Base-by-base conservation (phyloP, 176 grass and related monocot species). In the Aegilops sharonensis region DNA sequence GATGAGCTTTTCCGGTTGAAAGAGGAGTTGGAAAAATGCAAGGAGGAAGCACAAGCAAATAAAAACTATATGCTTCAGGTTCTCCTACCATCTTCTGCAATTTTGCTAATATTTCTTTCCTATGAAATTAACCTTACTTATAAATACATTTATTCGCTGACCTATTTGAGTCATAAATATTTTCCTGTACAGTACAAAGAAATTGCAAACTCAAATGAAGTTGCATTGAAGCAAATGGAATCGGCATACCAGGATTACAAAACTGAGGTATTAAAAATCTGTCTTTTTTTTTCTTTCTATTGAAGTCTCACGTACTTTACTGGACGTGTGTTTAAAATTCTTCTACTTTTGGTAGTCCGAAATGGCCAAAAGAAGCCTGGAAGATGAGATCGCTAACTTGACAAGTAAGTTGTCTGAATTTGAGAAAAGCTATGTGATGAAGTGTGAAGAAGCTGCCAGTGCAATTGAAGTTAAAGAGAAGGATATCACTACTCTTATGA, bases 61-160 rank as follows among this genome's bases (percentile, higher is more conserved):
- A 99, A 94, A 89, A 93, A 83, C 89, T 99, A 94, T 82, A 96
- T 99, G 97, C 67, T 94, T 73, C 97, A 99, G 94, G 97, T 99
- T 14, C 62, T 14, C 18, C 27, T 23, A 30, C 7, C 30, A 18
- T 11, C 45, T 14, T 11, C 29, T 62, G n/a, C 23, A 31, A 9
- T 27, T 9, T 43, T 8, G 59, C 68, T 86, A 66, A 78, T 78
- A 71, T 83, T 72, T 5, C 37, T 18, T 88, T 45, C 11, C 21
- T 11, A 3, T 57, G 65, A 87, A 63, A 11, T 57, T 66, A n/a
- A n/a, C 24, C 42, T 42, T 72, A 56, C 88, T 71, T 78, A 47
- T 66, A 75, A 48, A 37, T 39, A 9, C 25, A 13, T 90, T 85
- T 18, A 45, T 81, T 81, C 57, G 6, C 78, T 82, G 42, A 89